Evolutionary conservation across 805 yeast genomes (phyloP), one percentile per base, ranked within the genome.

Genomic region (Priceomyces castillae): DNA sequence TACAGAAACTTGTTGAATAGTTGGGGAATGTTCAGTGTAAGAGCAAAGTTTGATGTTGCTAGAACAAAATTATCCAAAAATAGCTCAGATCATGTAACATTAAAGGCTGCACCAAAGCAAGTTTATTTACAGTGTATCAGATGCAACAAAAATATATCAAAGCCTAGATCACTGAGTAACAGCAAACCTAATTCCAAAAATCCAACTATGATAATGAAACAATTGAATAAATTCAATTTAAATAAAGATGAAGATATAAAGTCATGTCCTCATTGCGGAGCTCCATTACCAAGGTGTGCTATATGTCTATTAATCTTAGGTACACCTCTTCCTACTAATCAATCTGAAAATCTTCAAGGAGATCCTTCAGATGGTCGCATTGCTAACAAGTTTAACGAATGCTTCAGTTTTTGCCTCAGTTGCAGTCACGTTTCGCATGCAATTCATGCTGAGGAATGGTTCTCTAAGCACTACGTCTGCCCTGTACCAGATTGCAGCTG

Each of bases 341-440:
- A 62, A 40, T 51, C 44, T 44, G 68, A 47, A 57, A 56, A 55
- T 46, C 17, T 52, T 4, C 58, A 56, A 38, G 50, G 63, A 19
- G 33, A 33, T 7, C 37, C 52, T 3, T 14, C 45, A 14, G 49
- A 47, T 16, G 52, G 49, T 17, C 54, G 56, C 19, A 63, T 69
- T 18, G 76, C 70, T 45, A 64, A 68, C 15, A 65, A 67, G 46
- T 79, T 86, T 59, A 77, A 81, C 46, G 84, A 85, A 49, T 89
- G 96, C 96, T 90, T 92, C 52, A 87, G 94, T 52, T 89, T 89
- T 64, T 92, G 99, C 57, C 65, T 92, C 50, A 79, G 83, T 26
- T 92, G 99, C 59, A 88, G 86, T 58, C 99, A 92, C 56, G 96
- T 97, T 1, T 83, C 83, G 79, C 99, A 92, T 65, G 90, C 96